Evolutionary conservation across 768 basidiomycete species (phyloP), one percentile per base, ranked within the genome.

Genomic region (Russula sp.): DNA sequence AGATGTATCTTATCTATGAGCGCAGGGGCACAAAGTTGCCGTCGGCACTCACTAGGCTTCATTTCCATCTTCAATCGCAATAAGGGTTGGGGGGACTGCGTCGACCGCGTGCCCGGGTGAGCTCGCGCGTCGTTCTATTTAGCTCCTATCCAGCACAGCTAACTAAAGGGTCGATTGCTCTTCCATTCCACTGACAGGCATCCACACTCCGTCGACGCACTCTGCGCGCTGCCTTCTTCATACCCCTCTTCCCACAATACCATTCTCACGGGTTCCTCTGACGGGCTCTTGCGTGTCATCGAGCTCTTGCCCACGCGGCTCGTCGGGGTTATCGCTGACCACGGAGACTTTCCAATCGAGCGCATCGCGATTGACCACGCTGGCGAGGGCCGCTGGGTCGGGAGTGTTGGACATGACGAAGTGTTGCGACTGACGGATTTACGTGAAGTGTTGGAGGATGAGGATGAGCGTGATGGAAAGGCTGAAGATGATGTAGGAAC

Each of bases 291-390:
- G 48, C 85, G 94, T 51, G 91, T 91, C 18, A 88, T 95, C 2
- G 84, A 94, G 71, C 79, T 97, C 40, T 80, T 95, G 62, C 95
- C 95, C 1, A 94, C 90, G 60, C 92, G 92, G 72, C 80, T 98
- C 36, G 77, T 96, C 50, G 95, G 95, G 22, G 87, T 95, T 55
- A 87, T 98, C 46, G 89, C 89, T 14, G 91, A 94, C 69, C 95
- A 97, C 69, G 92, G 91, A 5, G 89, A 92, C 64, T 94, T 91
- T 76, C 94, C 95, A 7, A 84, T 98, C 55, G 95, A 98, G 75
- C 83, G 92, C 28, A 86, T 97, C 48, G 84, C 83, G 22, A 77
- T 95, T 22, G 85, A 85, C 69, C 74, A 76, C 52, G 78, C 73
- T 28, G 80, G 80, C 2, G 78, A 85, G 63, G 81, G 82, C 24